Evolutionary conservation across 192 early-diverging fungal genomes (phyloP).

Genomic region (Allomyces javanicus): DNA sequence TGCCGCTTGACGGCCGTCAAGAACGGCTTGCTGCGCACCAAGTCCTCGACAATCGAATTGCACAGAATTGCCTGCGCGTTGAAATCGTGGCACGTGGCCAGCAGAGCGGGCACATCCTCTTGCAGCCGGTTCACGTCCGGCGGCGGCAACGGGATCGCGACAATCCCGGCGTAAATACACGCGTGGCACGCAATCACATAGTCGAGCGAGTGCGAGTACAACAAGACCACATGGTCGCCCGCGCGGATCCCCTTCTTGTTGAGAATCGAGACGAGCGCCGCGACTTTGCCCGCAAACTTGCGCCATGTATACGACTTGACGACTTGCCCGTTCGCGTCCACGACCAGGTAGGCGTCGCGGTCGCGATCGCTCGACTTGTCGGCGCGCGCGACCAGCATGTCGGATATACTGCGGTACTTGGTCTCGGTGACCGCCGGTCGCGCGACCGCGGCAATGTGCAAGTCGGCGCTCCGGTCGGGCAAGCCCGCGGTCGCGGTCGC

Average conservation of each 20-base stretch:
- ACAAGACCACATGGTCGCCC: slow-evolving; percentile 9
- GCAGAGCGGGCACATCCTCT: slow-evolving; percentile 14
- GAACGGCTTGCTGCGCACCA: background rate
- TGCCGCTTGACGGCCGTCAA: background rate
- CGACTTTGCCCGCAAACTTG: slow-evolving; percentile 10
- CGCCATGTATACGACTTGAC: slow-evolving; percentile 6
- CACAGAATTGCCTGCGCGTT: slow-evolving; percentile 9
- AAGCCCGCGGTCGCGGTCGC: background rate
- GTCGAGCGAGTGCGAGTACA: slow-evolving; percentile 9
- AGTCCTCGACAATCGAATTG: slow-evolving; percentile 11
- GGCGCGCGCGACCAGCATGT: slow-evolving; percentile 9
- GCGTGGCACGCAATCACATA: slow-evolving; percentile 17
- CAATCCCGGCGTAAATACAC: slow-evolving; percentile 15
- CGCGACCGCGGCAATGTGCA: slow-evolving; percentile 8
- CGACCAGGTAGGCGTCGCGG: slow-evolving; percentile 2
- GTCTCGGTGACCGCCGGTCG: slow-evolving; percentile 5
- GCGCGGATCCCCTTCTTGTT: slow-evolving; percentile 9
- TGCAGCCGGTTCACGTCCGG: slow-evolving; percentile 9
- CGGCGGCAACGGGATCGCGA: slow-evolving; percentile 12
- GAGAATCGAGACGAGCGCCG: slow-evolving; percentile 13
- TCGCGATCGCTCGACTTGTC: slow-evolving; percentile 2
- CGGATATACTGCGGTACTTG: slow-evolving; percentile 9
- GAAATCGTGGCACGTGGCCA: slow-evolving; percentile 10
- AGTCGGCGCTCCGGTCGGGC: background rate
- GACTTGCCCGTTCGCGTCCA: slow-evolving; percentile 10